These are phyloP conservation scores for Fomitiporia mediterranea DNA, from an alignment of 1,284 basidiomycete genomes.

Conservation along the genomic window DNA sequence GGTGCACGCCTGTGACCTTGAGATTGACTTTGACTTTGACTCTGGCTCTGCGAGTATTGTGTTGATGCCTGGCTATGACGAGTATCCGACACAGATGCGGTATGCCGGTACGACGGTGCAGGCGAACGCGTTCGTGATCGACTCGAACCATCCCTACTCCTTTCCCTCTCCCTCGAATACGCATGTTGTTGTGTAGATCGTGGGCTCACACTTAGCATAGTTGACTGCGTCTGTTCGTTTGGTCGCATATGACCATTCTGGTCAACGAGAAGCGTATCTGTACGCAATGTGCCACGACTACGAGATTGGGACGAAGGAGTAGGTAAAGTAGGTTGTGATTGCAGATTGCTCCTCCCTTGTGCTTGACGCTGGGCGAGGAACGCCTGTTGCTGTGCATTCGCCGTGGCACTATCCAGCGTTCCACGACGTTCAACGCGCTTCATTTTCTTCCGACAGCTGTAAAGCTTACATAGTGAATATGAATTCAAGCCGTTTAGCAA, in stretches of 20 bases:
- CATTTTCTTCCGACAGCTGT: conserved; percentile 78
- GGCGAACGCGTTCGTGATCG: conserved; percentile 10
- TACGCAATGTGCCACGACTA: background rate
- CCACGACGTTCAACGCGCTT: conserved; percentile 74
- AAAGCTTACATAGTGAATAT: conserved; percentile 3
- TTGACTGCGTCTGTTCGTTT: background rate
- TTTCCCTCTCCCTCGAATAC: conserved; percentile 3
- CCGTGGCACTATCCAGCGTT: conserved; percentile 42
- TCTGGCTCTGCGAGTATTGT: background rate
- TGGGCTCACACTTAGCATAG: background rate
- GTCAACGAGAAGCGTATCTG: conserved; percentile 3
- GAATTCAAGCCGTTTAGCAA: no score
- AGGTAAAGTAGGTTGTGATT: background rate
- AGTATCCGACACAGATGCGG: background rate
- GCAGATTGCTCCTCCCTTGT: background rate
- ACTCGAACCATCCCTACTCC: background rate
- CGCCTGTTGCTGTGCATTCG: conserved; percentile 26
- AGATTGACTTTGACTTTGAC: background rate
- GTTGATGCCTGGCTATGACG: background rate
- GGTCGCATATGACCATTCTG: background rate
- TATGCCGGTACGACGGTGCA: background rate
- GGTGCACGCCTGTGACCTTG: conserved; percentile 3
- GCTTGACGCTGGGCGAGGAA: conserved; percentile 20
- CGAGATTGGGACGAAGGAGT: background rate
- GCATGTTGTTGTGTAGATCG: background rate